phyloP scores from a whole-genome alignment of 306 rosid genomes.

The Neltuma alba region DNA sequence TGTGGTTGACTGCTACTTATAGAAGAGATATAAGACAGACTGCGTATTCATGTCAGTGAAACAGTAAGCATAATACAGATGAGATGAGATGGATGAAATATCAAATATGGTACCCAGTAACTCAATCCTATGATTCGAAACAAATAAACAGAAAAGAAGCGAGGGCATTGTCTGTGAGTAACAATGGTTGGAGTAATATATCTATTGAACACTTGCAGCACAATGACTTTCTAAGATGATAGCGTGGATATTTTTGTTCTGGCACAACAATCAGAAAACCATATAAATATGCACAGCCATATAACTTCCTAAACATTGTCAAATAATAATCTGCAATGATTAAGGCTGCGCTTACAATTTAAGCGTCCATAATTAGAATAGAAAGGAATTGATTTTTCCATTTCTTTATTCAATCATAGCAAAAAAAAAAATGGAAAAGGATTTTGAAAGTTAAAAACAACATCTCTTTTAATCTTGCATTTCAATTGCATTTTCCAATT shows the following conservation, averaged over 20 bases:
- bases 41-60: slow-evolving; percentile 12
- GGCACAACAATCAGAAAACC: background rate
- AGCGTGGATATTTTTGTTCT: background rate
- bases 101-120: background rate
- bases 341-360: background rate
- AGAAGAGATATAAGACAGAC: background rate
- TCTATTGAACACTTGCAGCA: slow-evolving; percentile 2
- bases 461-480: background rate
- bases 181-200: slow-evolving; percentile 20
- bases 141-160: slow-evolving; percentile 22
- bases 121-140: slow-evolving; percentile 10
- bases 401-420: background rate
- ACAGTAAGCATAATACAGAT: slow-evolving; percentile 19
- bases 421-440: background rate
- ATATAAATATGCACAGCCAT: background rate
- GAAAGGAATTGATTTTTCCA: background rate
- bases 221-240: background rate
- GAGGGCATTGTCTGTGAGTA: slow-evolving; percentile 6
- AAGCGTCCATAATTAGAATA: background rate
- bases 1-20: slow-evolving; percentile 6
- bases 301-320: background rate
- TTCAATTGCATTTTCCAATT: no score
- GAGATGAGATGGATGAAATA: slow-evolving; percentile 5
- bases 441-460: no score
- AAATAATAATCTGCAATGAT: background rate